phyloP scores from a whole-genome alignment of 768 basidiomycete species.

The Tricholoma saponaceum region DNA sequence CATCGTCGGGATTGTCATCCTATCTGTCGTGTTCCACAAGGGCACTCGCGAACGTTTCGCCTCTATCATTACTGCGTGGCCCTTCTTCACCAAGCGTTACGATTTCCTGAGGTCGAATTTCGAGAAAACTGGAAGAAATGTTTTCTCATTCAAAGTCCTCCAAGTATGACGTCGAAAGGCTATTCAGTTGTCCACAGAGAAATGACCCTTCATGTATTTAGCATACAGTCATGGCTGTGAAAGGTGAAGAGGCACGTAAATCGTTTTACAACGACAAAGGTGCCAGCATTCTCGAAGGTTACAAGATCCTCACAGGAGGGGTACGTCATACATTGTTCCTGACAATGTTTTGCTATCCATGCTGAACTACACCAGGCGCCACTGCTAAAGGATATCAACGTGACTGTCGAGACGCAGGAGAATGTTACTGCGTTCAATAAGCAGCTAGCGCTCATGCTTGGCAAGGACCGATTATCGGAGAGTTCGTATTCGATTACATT shows the following conservation, averaged over 20 bases:
- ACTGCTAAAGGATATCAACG: constrained; percentile 20
- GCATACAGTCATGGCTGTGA: constrained; percentile 22
- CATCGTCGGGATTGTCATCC: background rate
- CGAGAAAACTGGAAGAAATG: background rate
- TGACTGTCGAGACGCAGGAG: constrained; percentile 6
- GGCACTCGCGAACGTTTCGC: background rate
- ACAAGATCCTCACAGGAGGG: constrained; percentile 29
- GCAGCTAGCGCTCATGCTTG: constrained; percentile 8
- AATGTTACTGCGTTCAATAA: constrained; percentile 20
- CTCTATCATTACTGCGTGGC: background rate
- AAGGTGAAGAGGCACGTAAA: constrained; percentile 28
- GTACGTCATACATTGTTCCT: constrained; percentile 11
- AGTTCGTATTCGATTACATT: background rate
- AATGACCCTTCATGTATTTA: background rate
- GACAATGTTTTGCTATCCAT: background rate
- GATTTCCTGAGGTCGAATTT: constrained; percentile 1
- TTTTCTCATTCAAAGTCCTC: background rate
- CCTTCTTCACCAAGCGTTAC: background rate
- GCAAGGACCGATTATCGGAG: constrained; percentile 9
- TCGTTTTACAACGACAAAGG: constrained; percentile 25
- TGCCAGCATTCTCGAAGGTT: constrained; percentile 28
- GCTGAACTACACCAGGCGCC: constrained; percentile 12
- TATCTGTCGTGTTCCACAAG: background rate
- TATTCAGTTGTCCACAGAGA: background rate
- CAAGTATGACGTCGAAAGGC: background rate